Conservation (phyloP, 805 yeast genomes). For the Suhomyces canberraensis region DNA sequence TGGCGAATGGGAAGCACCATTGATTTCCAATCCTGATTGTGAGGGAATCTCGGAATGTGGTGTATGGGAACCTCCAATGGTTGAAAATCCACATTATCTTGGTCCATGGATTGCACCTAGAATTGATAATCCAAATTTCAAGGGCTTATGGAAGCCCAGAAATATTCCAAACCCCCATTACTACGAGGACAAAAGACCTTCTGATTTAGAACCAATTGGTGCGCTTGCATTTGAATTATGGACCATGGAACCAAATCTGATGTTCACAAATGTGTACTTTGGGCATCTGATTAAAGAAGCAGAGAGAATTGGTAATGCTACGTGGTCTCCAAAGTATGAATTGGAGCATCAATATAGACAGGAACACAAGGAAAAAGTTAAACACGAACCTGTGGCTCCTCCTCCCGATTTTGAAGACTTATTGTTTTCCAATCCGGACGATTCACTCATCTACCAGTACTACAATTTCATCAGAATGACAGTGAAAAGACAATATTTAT, state of each 20-base stretch:
- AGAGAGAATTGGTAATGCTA: slow-evolving; percentile 73
- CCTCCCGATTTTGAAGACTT: slow-evolving; percentile 39
- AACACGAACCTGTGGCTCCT: slow-evolving; percentile 43
- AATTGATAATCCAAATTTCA: slow-evolving; percentile 69
- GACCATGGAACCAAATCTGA: slow-evolving; percentile 73
- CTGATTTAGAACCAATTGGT: slow-evolving; percentile 64
- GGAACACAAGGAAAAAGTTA: slow-evolving; percentile 39
- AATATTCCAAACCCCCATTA: slow-evolving; percentile 67
- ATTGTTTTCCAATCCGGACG: slow-evolving; percentile 16
- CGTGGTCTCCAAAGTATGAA: slow-evolving; percentile 55
- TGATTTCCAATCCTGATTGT: slow-evolving; percentile 73
- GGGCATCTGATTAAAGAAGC: slow-evolving; percentile 87
- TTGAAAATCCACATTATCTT: slow-evolving; percentile 65
- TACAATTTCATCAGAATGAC: slow-evolving; percentile 16
- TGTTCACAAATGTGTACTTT: slow-evolving; percentile 80
- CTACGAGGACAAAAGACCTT: slow-evolving; percentile 55
- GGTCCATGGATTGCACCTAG: slow-evolving; percentile 78
- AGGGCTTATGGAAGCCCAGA: slow-evolving; percentile 76
- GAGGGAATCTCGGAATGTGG: slow-evolving; percentile 68
- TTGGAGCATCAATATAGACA: slow-evolving; percentile 47
- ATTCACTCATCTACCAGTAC: slow-evolving; percentile 13
- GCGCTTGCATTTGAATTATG: slow-evolving; percentile 87
- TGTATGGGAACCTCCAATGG: slow-evolving; percentile 64
- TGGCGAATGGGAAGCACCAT: slow-evolving; percentile 79
- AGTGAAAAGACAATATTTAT: slow-evolving; percentile 16